phyloP scores from a whole-genome alignment of 257 asterid genomes.

The Handroanthus guayacan region DNA sequence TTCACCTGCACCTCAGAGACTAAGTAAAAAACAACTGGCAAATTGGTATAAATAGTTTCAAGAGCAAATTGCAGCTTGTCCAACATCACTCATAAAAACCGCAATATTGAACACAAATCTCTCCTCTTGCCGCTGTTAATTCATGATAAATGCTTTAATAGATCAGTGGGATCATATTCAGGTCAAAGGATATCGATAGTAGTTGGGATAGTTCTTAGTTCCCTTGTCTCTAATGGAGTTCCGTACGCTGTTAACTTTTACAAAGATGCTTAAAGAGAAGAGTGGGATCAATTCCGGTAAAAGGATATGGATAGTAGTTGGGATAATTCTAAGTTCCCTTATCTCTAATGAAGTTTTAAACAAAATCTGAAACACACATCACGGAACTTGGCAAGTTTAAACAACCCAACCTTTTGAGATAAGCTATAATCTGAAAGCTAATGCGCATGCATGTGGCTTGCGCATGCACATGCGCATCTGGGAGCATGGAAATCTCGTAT shows the following conservation, averaged over 20 bases:
- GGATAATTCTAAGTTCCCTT: slow-evolving; percentile 40
- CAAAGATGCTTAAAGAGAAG: slow-evolving; percentile 28
- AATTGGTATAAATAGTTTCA: slow-evolving; percentile 15
- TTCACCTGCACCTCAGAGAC: slow-evolving; percentile 35
- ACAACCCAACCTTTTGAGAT: slow-evolving; percentile 29
- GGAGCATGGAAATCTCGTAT: not conserved
- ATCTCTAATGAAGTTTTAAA: slow-evolving; percentile 30
- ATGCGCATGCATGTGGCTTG: slow-evolving; percentile 12
- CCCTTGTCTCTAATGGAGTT: slow-evolving; percentile 29
- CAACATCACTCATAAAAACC: slow-evolving; percentile 13
- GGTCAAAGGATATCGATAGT: slow-evolving; percentile 34
- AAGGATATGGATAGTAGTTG: slow-evolving; percentile 34
- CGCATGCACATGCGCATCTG: slow-evolving; percentile 7
- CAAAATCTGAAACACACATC: slow-evolving; percentile 30
- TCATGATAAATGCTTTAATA: slow-evolving; percentile 31
- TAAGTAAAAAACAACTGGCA: slow-evolving; percentile 14
- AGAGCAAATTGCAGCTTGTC: slow-evolving; percentile 4
- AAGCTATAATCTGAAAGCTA: slow-evolving; percentile 16
- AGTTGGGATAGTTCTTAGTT: slow-evolving; percentile 37
- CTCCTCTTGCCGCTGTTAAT: slow-evolving; percentile 26
- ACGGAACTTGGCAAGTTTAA: slow-evolving; percentile 17
- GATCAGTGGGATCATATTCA: slow-evolving; percentile 32
- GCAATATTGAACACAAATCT: slow-evolving; percentile 10
- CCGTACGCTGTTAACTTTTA: slow-evolving; percentile 23
- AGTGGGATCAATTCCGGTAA: slow-evolving; percentile 28